Conservation (phyloP, 805 yeast species). For the Hanseniaspora osmophila region DNA sequence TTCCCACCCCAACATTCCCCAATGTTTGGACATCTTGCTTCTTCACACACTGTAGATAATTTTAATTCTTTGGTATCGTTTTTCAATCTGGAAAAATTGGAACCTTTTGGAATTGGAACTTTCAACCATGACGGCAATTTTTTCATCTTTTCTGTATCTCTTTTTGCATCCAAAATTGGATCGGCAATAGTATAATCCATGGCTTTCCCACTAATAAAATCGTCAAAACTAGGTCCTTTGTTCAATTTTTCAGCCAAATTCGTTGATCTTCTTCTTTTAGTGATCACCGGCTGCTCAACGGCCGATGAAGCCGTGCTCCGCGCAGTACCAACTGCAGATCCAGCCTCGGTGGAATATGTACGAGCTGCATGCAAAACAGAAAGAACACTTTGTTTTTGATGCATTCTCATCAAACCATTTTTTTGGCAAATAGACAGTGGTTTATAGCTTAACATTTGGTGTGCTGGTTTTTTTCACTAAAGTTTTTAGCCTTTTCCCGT, state of each 20-base stretch:
- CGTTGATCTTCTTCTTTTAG: slow-evolving; percentile 38
- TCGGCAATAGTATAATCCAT: slow-evolving; percentile 41
- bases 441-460: no score
- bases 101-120: slow-evolving; percentile 94
- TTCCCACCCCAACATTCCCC: slow-evolving; percentile 99
- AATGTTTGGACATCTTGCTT: slow-evolving; percentile 97
- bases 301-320: not conserved
- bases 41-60: slow-evolving; percentile 93
- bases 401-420: no score
- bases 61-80: slow-evolving; percentile 79
- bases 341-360: not conserved
- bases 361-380: no score
- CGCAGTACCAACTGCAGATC: not conserved
- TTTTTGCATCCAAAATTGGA: slow-evolving; percentile 63
- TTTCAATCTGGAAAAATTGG: slow-evolving; percentile 64
- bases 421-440: no score
- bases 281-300: slow-evolving; percentile 1
- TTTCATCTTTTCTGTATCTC: slow-evolving; percentile 41
- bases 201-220: slow-evolving; percentile 74
- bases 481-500: no score
- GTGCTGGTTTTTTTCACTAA: no score
- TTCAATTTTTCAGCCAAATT: slow-evolving; percentile 55
- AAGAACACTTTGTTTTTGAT: no score
- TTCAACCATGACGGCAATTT: slow-evolving; percentile 88
- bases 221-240: slow-evolving; percentile 87